Evolutionary conservation across 495 filamentous ascomycete species (phyloP).

Genomic region (Podospora comata): DNA sequence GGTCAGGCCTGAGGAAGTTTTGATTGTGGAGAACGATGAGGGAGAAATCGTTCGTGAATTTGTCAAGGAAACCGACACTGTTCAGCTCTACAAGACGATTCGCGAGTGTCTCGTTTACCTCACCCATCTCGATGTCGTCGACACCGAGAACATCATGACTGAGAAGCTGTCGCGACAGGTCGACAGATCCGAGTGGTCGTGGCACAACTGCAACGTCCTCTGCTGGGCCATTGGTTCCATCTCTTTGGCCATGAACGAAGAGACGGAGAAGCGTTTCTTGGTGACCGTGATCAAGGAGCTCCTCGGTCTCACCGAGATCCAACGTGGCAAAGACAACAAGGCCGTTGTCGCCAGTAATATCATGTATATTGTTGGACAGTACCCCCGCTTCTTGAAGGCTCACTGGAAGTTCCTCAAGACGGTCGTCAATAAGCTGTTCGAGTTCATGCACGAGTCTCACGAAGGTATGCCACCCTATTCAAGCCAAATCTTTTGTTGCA

Average conservation of each 20-base stretch:
- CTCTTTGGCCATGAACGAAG: constrained; percentile 97
- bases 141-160: constrained; percentile 98
- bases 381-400: constrained; percentile 95
- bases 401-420: constrained; percentile 99
- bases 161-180: constrained; percentile 95
- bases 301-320: constrained; percentile 97
- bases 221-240: constrained; percentile 99
- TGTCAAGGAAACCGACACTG: constrained; percentile 97
- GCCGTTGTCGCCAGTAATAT: constrained; percentile 99
- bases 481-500: background rate
- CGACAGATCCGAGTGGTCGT: constrained; percentile 94
- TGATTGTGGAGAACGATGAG: constrained; percentile 99
- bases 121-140: constrained; percentile 94
- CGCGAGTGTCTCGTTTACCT: constrained; percentile 96
- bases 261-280: constrained; percentile 96
- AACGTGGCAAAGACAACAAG: constrained; percentile 98
- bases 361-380: constrained; percentile 99
- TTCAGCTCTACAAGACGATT: constrained; percentile 98
- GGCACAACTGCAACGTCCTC: constrained; percentile 98
- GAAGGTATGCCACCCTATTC: constrained; percentile 60
- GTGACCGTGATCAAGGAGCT: constrained; percentile 99
- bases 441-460: constrained; percentile 99
- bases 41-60: constrained; percentile 98
- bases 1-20: constrained; percentile 96
- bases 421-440: constrained; percentile 98